phyloP scores from a whole-genome alignment of 495 filamentous ascomycete species.

The Annulohypoxylon stygium region DNA sequence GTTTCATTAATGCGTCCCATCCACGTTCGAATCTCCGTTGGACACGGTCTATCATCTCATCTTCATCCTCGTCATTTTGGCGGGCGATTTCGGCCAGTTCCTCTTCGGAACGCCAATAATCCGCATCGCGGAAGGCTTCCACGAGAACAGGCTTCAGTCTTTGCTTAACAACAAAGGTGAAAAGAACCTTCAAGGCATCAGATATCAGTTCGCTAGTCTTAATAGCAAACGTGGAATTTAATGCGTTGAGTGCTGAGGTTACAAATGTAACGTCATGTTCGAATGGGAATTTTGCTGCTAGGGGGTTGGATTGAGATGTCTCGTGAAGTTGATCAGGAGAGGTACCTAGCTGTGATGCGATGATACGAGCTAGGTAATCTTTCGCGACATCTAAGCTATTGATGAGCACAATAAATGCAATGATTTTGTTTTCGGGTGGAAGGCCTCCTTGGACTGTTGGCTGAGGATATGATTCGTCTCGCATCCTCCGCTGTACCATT shows the following conservation, averaged over 20 bases:
- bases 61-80: slow-evolving; percentile 66
- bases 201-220: slow-evolving; percentile 85
- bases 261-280: slow-evolving; percentile 78
- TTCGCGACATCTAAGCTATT: slow-evolving; percentile 93
- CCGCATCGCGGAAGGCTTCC: slow-evolving; percentile 91
- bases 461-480: slow-evolving; percentile 91
- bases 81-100: slow-evolving; percentile 63
- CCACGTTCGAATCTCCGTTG: slow-evolving; percentile 79
- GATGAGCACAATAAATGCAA: slow-evolving; percentile 89
- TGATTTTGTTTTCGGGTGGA: slow-evolving; percentile 85
- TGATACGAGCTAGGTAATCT: slow-evolving; percentile 90
- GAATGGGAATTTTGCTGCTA: slow-evolving; percentile 81
- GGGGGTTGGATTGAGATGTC: slow-evolving; percentile 48
- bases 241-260: slow-evolving; percentile 71
- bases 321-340: slow-evolving; percentile 51
- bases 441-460: slow-evolving; percentile 77
- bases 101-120: slow-evolving; percentile 74
- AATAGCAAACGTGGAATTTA: slow-evolving; percentile 76
- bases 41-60: slow-evolving; percentile 69
- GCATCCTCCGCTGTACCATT: slow-evolving; percentile 98
- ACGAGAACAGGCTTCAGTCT: slow-evolving; percentile 86
- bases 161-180: slow-evolving; percentile 88
- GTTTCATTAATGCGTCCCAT: slow-evolving; percentile 87
- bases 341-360: slow-evolving; percentile 72
- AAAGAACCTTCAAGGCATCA: slow-evolving; percentile 85